Base-by-base conservation (phyloP, 371 early-diverging fungal genomes). In the Rhizomucor miehei region DNA sequence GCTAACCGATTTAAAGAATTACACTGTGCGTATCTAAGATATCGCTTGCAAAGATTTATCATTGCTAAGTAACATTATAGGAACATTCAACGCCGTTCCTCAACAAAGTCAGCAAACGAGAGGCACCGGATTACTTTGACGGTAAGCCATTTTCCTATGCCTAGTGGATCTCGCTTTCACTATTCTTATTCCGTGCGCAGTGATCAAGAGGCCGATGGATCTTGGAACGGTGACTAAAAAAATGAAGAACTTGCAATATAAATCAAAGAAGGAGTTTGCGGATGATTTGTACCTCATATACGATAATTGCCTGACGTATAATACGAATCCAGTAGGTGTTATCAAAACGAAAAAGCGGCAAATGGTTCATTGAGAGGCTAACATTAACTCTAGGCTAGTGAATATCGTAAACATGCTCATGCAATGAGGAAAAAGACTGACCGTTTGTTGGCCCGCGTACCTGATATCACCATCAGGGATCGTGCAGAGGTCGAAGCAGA, bases 121-220 rank as follows among this genome's bases (percentile, higher is more conserved):
- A 98, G 45, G 98, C 93, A 0, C 98, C 98, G 0, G 93, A 95
- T 72, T 99, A 99, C 63, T 92, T 89, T 75, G 92, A 92, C 44
- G 81, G 82, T 79, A 68, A 9, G 48, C 44, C 10, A 8, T 1
- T 17, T 29, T 29, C 29, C 29, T 3, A 29, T 29, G 8, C 29
- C 3, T 29, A 29, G 8, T 8, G 3, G 29, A 29, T n/a, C n/a
- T n/a, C n/a, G n/a, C n/a, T n/a, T n/a, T n/a, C n/a, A n/a, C 20
- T 24, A 17, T 17, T 11, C 5, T 29, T 2, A 17, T 41, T 41
- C 8, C 36, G 29, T 44, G 11, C 14, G 0, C 50, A 87, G 88
- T 93, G 48, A 92, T 96, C 49, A 88, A 88, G 63, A 70, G 86
- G n/a, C 97, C 97, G 0, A 96, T 96, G 95, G 95, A 94, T 77